These are phyloP conservation scores for Lycium ferocissimum DNA, from an alignment of 257 asterid species.

Conservation along the genomic window DNA sequence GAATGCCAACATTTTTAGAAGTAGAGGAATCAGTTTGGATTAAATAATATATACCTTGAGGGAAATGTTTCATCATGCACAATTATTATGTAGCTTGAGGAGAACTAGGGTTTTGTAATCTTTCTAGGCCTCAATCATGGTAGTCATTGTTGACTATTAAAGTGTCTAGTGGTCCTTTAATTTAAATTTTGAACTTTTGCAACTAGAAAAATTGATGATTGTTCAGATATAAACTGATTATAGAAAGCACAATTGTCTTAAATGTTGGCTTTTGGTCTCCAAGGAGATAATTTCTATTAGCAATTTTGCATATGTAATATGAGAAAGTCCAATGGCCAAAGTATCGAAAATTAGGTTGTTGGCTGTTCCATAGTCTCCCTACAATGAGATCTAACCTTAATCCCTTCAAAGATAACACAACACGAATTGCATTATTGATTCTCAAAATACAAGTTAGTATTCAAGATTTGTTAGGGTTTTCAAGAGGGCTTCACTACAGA, in stretches of 20 bases:
- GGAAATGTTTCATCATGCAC: background rate
- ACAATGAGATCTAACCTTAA: slow-evolving; percentile 26
- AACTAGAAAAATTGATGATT: background rate
- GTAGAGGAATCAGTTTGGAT: background rate
- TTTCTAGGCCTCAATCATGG: background rate
- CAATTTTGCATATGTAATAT: background rate
- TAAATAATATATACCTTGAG: slow-evolving; percentile 1
- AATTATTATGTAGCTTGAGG: background rate
- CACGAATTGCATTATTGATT: background rate
- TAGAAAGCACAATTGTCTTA: background rate
- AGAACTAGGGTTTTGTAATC: slow-evolving; percentile 15
- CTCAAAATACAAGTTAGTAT: background rate
- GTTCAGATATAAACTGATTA: background rate
- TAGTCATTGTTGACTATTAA: background rate
- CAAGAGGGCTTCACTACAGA: background rate
- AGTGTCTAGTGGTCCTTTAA: slow-evolving; percentile 14
- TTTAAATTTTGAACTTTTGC: background rate
- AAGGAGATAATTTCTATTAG: background rate
- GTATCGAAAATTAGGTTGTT: slow-evolving; percentile 22
- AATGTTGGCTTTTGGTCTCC: background rate
- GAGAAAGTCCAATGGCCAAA: background rate
- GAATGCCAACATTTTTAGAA: background rate
- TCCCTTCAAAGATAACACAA: slow-evolving; percentile 18
- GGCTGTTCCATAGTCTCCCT: slow-evolving; percentile 27
- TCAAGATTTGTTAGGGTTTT: background rate